Evolutionary conservation across 768 basidiomycete genomes (phyloP).

Genomic region (Lactarius indigo): DNA sequence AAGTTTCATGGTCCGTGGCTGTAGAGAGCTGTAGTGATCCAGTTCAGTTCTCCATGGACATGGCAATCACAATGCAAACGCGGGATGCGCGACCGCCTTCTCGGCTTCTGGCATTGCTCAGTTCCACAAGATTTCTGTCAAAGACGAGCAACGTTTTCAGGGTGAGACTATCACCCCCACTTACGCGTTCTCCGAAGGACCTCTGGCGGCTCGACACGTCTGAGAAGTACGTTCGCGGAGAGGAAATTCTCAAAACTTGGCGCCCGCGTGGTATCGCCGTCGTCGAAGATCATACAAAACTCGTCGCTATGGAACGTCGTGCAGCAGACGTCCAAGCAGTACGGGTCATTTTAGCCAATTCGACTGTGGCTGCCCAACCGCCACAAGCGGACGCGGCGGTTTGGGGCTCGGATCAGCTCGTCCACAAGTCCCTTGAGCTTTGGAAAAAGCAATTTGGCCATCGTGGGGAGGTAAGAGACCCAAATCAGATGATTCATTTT

Average conservation of each 20-base stretch:
- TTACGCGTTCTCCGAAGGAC: slow-evolving; percentile 83
- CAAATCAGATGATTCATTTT: slow-evolving; percentile 8
- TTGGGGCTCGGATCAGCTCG: slow-evolving; percentile 64
- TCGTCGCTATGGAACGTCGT: slow-evolving; percentile 67
- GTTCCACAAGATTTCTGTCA: slow-evolving; percentile 68
- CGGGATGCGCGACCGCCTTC: slow-evolving; percentile 85
- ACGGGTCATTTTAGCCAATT: slow-evolving; percentile 65
- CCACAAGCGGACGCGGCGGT: slow-evolving; percentile 49
- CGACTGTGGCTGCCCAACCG: slow-evolving; percentile 43
- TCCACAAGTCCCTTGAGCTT: slow-evolving; percentile 64
- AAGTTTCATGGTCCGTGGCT: slow-evolving; percentile 71
- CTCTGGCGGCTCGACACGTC: slow-evolving; percentile 94
- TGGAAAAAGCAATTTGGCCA: slow-evolving; percentile 87
- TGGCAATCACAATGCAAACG: slow-evolving; percentile 77
- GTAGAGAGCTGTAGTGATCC: slow-evolving; percentile 85
- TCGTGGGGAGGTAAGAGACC: slow-evolving; percentile 57
- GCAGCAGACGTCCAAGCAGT: slow-evolving; percentile 91
- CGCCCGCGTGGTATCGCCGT: slow-evolving; percentile 84
- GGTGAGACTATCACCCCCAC: slow-evolving; percentile 74
- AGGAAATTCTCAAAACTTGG: slow-evolving; percentile 81
- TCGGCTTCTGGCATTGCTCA: slow-evolving; percentile 71
- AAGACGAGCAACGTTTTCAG: slow-evolving; percentile 84
- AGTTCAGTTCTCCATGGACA: slow-evolving; percentile 84
- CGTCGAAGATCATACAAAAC: slow-evolving; percentile 77
- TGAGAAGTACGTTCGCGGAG: slow-evolving; percentile 91